phyloP scores from a whole-genome alignment of 2,329 filamentous ascomycete species.

The Fusarium scirpi region DNA sequence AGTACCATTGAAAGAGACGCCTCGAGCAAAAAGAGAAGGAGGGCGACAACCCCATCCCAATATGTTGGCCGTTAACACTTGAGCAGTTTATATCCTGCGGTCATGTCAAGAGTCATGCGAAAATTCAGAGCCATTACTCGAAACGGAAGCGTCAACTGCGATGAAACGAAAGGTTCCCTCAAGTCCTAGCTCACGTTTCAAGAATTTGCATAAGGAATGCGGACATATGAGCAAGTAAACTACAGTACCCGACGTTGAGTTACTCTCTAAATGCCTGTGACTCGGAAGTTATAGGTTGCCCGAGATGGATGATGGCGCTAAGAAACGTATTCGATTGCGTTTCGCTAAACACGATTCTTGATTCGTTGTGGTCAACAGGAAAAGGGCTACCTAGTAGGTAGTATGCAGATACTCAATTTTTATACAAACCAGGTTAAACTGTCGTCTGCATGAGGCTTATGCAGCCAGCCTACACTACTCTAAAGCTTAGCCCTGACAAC shows the following conservation, averaged over 20 bases:
- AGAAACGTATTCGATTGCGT: background rate
- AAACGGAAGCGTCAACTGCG: conserved; percentile 1
- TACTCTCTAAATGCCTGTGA: background rate
- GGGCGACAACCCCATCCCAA: background rate
- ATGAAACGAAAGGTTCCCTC: background rate
- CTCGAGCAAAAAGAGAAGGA: conserved; percentile 21
- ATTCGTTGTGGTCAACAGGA: conserved; percentile 19
- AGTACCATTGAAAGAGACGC: conserved; percentile 7
- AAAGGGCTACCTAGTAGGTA: background rate
- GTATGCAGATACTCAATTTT: conserved; percentile 3
- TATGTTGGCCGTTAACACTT: conserved; percentile 4
- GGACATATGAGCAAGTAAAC: background rate
- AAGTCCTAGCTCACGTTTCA: conserved; percentile 7
- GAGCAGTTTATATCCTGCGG: background rate
- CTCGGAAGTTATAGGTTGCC: background rate
- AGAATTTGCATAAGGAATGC: background rate
- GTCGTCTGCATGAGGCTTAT: conserved; percentile 22
- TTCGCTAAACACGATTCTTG: conserved; percentile 23
- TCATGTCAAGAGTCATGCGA: conserved; percentile 9
- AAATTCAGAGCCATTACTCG: conserved; percentile 28
- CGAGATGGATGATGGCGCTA: background rate
- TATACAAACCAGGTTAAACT: background rate
- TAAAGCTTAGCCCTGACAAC: background rate
- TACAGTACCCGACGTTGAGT: background rate
- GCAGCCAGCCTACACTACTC: background rate